A percentile compares a stretch with the other conserved stretches of the same genome.
These are phyloP conservation scores for Yamadazyma membranifaciens DNA, from an alignment of 1,139 yeast genomes.

Conservation along the genomic window DNA sequence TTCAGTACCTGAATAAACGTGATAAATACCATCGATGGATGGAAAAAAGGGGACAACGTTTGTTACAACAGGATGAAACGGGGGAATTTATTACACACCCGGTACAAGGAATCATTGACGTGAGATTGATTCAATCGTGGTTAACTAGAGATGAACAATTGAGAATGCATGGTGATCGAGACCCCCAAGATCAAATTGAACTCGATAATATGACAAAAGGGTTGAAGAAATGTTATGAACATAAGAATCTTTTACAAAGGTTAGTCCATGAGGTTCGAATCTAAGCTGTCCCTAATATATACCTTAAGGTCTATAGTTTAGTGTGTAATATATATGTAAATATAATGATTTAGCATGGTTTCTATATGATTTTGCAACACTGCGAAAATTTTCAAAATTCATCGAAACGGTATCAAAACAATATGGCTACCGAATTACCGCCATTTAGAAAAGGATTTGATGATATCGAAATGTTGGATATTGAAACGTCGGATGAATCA, in stretches of 20 bases:
- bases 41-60: conserved; percentile 9
- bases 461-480: conserved; percentile 48
- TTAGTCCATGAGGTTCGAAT: conserved; percentile 9
- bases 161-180: conserved; percentile 4
- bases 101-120: conserved; percentile 18
- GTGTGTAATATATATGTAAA: too few species aligned
- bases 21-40: conserved; percentile 14
- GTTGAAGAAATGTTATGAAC: conserved; percentile 15
- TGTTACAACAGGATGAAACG: conserved; percentile 16
- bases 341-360: neutral
- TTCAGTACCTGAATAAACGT: conserved; percentile 12
- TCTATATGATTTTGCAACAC: neutral
- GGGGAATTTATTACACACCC: conserved; percentile 12
- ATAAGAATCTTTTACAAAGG: conserved; percentile 15
- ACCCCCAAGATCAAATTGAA: conserved; percentile 6
- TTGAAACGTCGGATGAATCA: conserved; percentile 36
- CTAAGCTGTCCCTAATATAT: neutral
- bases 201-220: conserved; percentile 8
- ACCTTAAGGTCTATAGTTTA: neutral
- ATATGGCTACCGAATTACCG: neutral
- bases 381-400: conserved; percentile 4
- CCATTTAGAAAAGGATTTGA: conserved; percentile 21
- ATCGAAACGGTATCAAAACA: too few species aligned
- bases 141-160: conserved; percentile 12
- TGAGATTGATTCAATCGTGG: conserved; percentile 20